Percentiles rank a stretch among this genome's conserved stretches.
Evolutionary conservation across 1,284 basidiomycete genomes (phyloP).

Genomic region (Ceraceosorus guamensis): DNA sequence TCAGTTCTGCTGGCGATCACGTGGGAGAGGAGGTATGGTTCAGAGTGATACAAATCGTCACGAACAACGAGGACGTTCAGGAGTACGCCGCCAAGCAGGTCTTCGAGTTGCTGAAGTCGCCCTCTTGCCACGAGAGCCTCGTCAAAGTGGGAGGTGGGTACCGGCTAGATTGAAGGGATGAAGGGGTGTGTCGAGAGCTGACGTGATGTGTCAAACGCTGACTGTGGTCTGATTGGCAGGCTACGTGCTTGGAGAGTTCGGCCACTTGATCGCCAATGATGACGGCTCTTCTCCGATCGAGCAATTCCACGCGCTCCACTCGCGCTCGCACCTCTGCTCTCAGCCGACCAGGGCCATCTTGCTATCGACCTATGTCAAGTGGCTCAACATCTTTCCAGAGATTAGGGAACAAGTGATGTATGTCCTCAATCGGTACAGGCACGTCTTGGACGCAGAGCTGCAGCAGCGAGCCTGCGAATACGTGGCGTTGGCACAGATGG

Average conservation of each 20-base stretch:
- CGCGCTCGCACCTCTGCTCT: constrained; percentile 89
- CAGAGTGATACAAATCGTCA: constrained; percentile 94
- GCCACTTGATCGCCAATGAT: constrained; percentile 93
- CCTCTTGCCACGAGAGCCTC: constrained; percentile 90
- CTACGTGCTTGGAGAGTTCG: constrained; percentile 88
- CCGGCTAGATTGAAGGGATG: background rate
- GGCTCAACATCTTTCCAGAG: constrained; percentile 98
- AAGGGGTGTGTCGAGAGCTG: too few relatives aligned
- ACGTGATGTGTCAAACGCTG: too few relatives aligned
- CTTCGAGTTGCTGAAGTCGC: constrained; percentile 77
- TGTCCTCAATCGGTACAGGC: constrained; percentile 88
- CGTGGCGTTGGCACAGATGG: constrained; percentile 33
- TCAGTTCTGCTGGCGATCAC: constrained; percentile 92
- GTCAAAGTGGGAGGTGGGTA: constrained; percentile 77
- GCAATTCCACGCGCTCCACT: constrained; percentile 88
- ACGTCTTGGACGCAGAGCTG: constrained; percentile 93
- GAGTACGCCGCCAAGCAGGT: constrained; percentile 90
- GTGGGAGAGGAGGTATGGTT: constrained; percentile 99
- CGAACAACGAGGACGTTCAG: constrained; percentile 87
- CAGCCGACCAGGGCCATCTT: constrained; percentile 85
- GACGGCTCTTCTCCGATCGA: constrained; percentile 84
- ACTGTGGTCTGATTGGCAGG: constrained; percentile 39
- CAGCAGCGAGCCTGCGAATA: constrained; percentile 83
- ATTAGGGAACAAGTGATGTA: constrained; percentile 88
- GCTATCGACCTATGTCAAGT: constrained; percentile 96